These are phyloP conservation scores for Aspergillus mulundensis DNA, from an alignment of 495 filamentous ascomycete species.

Conservation along the genomic window DNA sequence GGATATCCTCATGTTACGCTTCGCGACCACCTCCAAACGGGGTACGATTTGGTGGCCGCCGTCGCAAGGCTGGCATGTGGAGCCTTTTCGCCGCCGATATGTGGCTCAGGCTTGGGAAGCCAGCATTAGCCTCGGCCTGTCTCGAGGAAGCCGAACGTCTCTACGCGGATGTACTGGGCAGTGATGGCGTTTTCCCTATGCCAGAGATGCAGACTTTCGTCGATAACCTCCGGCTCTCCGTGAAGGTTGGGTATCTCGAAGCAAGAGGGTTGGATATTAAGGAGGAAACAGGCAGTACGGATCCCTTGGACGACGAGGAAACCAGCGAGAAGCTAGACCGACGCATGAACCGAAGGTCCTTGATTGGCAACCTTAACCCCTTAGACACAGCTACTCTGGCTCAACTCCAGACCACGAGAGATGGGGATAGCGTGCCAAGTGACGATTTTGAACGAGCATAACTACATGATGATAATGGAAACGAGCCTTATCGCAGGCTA, in stretches of 20 bases:
- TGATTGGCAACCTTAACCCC: conserved; percentile 36
- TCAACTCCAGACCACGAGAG: conserved; percentile 25
- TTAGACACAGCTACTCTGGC: conserved; percentile 34
- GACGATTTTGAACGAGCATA: conserved; percentile 53
- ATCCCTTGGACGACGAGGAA: conserved; percentile 49
- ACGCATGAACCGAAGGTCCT: conserved; percentile 38
- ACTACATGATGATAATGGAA: conserved; percentile 16
- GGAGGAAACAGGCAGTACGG: conserved; percentile 29
- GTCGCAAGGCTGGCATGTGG: conserved; percentile 87
- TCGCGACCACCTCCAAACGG: conserved; percentile 61
- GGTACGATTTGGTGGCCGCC: conserved; percentile 63
- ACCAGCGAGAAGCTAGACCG: conserved; percentile 54
- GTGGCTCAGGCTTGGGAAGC: conserved; percentile 72
- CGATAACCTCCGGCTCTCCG: conserved; percentile 53
- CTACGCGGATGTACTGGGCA: conserved; percentile 58
- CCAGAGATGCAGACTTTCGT: conserved; percentile 57
- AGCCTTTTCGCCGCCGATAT: conserved; percentile 74
- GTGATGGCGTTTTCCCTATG: conserved; percentile 52
- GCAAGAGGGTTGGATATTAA: conserved; percentile 31
- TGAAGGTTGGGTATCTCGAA: conserved; percentile 50
- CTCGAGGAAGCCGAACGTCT: conserved; percentile 66
- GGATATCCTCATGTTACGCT: conserved; percentile 78
- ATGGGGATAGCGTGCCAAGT: conserved; percentile 30
- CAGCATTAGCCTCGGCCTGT: conserved; percentile 63
- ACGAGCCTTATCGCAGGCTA: conserved; percentile 11